Percentiles rank a stretch among this genome's conserved stretches.
Conservation (phyloP, 148 eudicot genomes). For the Persicaria maculosa region DNA sequence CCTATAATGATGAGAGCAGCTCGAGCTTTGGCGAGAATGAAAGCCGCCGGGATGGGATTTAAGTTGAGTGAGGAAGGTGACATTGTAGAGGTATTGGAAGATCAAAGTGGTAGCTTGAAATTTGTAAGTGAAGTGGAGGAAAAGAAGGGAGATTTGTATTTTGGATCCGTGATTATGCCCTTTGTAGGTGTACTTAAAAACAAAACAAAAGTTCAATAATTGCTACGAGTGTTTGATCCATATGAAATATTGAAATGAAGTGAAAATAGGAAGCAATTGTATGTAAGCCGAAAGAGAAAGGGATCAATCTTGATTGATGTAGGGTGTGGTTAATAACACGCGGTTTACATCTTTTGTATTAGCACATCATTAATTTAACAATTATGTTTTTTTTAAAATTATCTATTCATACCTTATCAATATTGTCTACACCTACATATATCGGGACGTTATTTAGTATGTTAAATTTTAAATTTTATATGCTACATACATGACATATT, state of each 20-base stretch:
- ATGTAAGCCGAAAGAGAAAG: no score
- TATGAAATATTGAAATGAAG: neutral
- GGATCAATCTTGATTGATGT: no score
- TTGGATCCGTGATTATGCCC: conserved; percentile 65
- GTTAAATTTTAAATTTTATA: no score
- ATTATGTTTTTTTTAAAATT: no score
- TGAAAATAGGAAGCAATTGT: neutral
- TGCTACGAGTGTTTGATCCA: neutral
- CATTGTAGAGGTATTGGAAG: conserved; percentile 46
- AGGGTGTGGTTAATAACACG: no score
- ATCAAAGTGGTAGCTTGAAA: conserved; percentile 42
- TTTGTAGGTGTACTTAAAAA: conserved; percentile 27
- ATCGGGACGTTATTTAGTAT: no score
- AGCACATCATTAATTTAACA: no score
- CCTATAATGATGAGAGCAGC: conserved; percentile 37
- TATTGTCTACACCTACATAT: no score
- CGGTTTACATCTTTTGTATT: no score
- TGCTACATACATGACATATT: no score
- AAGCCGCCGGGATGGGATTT: conserved; percentile 49
- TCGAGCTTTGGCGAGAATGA: conserved; percentile 24
- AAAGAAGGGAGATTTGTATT: conserved; percentile 60
- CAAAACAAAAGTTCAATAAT: neutral
- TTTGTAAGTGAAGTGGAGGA: conserved; percentile 77
- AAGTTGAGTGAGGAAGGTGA: conserved; percentile 53
- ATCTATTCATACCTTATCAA: no score